Conservation (phyloP, 371 early-diverging fungal genomes). For the Syncephalastrum monosporum region DNA sequence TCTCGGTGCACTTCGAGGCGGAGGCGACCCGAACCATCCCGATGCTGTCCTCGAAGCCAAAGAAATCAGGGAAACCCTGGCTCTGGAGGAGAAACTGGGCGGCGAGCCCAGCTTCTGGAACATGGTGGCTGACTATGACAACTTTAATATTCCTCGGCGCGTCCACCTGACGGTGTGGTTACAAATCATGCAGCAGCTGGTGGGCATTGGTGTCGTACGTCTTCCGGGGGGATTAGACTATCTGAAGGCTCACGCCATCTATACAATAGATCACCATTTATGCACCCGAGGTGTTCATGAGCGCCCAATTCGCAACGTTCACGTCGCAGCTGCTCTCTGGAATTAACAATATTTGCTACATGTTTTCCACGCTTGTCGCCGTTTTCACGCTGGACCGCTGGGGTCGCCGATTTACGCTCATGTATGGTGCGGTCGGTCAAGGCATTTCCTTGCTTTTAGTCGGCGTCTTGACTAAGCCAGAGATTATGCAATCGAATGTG, state of each 20-base stretch:
- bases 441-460: conserved; percentile 31
- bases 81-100: conserved; percentile 22
- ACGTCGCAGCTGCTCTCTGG: conserved; percentile 39
- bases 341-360: conserved; percentile 36
- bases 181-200: conserved; percentile 40
- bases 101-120: conserved; percentile 37
- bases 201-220: conserved; percentile 24
- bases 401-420: conserved; percentile 35
- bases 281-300: conserved; percentile 31
- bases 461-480: conserved; percentile 32
- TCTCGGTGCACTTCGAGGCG: conserved; percentile 38
- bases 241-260: too few relatives aligned
- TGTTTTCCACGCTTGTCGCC: conserved; percentile 36
- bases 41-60: conserved; percentile 32
- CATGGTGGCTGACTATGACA: conserved; percentile 34
- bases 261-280: conserved; percentile 31
- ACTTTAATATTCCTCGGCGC: conserved; percentile 38
- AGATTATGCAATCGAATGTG: conserved; percentile 25
- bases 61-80: conserved; percentile 26
- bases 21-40: conserved; percentile 36
- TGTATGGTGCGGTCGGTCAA: conserved; percentile 41
- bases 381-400: conserved; percentile 37
- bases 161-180: conserved; percentile 42
- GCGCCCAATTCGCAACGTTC: conserved; percentile 25
- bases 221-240: not conserved